Conservation (phyloP, 805 yeast species). For the Hanseniaspora vineae region DNA sequence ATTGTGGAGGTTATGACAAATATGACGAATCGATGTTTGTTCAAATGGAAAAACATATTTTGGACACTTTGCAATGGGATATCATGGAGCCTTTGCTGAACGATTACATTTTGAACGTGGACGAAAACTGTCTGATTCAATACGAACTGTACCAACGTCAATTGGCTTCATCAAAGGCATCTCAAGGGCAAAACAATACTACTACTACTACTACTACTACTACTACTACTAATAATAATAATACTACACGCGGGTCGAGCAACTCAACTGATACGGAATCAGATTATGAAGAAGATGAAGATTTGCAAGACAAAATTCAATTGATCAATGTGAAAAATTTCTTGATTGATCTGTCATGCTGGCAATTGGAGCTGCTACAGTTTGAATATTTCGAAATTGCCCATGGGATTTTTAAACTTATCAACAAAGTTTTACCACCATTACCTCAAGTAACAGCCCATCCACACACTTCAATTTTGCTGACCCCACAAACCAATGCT, state of each 20-base stretch:
- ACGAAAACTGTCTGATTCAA: constrained; percentile 31
- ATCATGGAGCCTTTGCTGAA: constrained; percentile 49
- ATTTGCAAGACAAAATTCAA: constrained; percentile 22
- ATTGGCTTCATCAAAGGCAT: constrained; percentile 7
- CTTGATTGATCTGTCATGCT: constrained; percentile 35
- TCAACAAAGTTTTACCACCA: not conserved
- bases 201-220: too few species aligned
- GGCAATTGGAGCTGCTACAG: constrained; percentile 30
- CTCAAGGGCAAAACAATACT: too few species aligned
- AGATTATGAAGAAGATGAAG: constrained; percentile 19
- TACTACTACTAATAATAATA: too few species aligned
- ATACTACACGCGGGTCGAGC: constrained; percentile 10
- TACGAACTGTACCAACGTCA: constrained; percentile 16
- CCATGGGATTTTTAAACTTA: constrained; percentile 18
- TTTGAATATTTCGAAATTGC: constrained; percentile 21
- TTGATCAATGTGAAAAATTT: constrained; percentile 37
- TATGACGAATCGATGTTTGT: constrained; percentile 48
- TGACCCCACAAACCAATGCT: constrained; percentile 14
- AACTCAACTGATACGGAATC: constrained; percentile 12
- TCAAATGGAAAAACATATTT: constrained; percentile 70
- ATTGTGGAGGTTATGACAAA: constrained; percentile 51
- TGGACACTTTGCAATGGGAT: constrained; percentile 60
- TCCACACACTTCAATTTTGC: constrained; percentile 16
- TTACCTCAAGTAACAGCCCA: not conserved
- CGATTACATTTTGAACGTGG: constrained; percentile 32